Conservation (phyloP, 2,329 filamentous ascomycete genomes). For the Sporothrix variecibatus region DNA sequence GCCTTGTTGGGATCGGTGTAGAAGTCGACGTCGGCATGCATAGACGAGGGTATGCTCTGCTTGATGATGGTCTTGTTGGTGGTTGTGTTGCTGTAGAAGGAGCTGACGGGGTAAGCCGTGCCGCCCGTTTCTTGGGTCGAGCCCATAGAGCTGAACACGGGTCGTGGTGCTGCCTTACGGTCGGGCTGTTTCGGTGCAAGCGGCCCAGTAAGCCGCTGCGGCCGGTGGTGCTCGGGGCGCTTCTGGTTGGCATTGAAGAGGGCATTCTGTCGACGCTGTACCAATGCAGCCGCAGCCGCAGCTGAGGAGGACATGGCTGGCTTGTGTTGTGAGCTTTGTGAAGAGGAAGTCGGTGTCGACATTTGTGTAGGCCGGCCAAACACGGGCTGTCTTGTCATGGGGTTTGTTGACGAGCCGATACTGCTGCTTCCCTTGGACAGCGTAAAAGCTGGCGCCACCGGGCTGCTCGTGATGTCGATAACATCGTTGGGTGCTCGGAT, state of each 20-base stretch:
- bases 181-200: conserved; percentile 50
- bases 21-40: conserved; percentile 36
- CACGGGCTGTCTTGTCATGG: conserved; percentile 33
- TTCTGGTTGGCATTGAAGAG: conserved; percentile 55
- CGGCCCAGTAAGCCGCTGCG: conserved; percentile 51
- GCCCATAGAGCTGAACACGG: conserved; percentile 51
- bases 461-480: conserved; percentile 39
- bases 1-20: conserved; percentile 74
- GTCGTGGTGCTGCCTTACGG: conserved; percentile 49
- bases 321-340: neutral
- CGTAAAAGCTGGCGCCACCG: conserved; percentile 21
- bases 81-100: conserved; percentile 34
- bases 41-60: neutral
- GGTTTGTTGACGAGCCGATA: conserved; percentile 1
- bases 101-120: conserved; percentile 30
- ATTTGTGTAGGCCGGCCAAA: conserved; percentile 39
- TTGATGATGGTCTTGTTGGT: conserved; percentile 5
- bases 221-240: conserved; percentile 60
- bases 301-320: conserved; percentile 29
- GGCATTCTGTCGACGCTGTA: conserved; percentile 55
- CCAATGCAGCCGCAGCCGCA: conserved; percentile 43
- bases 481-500: conserved; percentile 39
- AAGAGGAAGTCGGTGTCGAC: conserved; percentile 40
- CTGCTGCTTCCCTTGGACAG: conserved; percentile 6
- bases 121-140: conserved; percentile 34